Evolutionary conservation across 495 filamentous ascomycete genomes (phyloP), one percentile per base, ranked within the genome.

Genomic region (Evernia prunastri): DNA sequence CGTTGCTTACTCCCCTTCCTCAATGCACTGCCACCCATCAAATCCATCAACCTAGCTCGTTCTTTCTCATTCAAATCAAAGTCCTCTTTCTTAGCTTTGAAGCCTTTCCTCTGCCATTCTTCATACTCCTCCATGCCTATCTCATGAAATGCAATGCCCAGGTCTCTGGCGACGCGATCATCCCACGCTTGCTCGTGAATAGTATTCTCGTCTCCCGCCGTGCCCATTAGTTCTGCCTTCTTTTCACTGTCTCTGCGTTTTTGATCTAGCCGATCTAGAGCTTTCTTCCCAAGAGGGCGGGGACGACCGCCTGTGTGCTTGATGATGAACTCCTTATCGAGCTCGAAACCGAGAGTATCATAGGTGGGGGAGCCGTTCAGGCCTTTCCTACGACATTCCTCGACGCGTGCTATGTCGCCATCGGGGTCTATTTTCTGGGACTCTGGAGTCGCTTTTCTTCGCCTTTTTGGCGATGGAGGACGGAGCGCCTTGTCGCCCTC

Each of bases 151-250:
- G 74, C 72, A 0, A 72, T 61, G 31, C 64, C 69, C 35, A 76
- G 61, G 61, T 76, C 73, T 43, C 72, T 73, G 13, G 74, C 73
- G 33, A 76, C 72, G 11, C 70, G 68, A 49, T 76, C 75, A 58
- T 69, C 68, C 53, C 69, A 59, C 4, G 33, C 35, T 1, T 13
- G 8, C 17, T 25, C 23, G 0, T 4, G 18, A 23, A 68, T 33
- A 0, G 5, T 15, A 13, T 51, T 61, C 13, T 25, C 27, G n/a
- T 62, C 56, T 20, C 18, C 43, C 51, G 39, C n/a, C 56, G 31
- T 39, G 18, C 40, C 60, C 40, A 66, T 60, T 49, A 72, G 29
- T 40, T 68, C 42, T 8, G 45, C 49, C 31, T 59, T 68, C 54
- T 61, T 20, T n/a, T 58, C 20, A 33, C 31, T 47, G 15, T 58